Base-by-base conservation (phyloP, 176 grass and related monocot genomes). In the Alloteropsis semialata region DNA sequence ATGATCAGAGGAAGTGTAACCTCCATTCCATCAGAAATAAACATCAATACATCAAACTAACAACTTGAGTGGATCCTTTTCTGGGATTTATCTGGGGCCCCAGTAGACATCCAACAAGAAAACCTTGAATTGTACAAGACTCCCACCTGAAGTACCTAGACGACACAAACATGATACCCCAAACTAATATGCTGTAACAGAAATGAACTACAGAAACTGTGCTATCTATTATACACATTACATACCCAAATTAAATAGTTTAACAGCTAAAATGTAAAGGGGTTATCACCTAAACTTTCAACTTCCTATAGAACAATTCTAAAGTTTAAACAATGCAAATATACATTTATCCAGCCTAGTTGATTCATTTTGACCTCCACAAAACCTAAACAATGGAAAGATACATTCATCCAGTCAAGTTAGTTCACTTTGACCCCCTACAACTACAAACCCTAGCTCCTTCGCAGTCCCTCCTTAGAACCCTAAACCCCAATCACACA, bases 401-500 rank as follows among this genome's bases (percentile, higher is more conserved):
- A 8, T 33, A 34, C 2, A 41, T 45, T 15, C 34, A 3, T 77
- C 36, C 12, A 69, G 39, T 6, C 1, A 78, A 78, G 22, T 49
- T 2, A 2, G 18, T 41, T 22, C 74, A 36, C 10, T 60, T 59
- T 70, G 10, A 38, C 22, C 50, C 50, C 15, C 63, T 43, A 36
- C 25, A 81, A 16, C 69, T 44, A 49, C 22, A 76, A 81, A 62
- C 82, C 76, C 63, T 84, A 46, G 58, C 13, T 53, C 29, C 75
- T 6, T 8, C 37, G 0, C 0, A 25, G 19, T 24, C 43, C 57
- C 24, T 85, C 3, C 15, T 9, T 78, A 36, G 25, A 76, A 55
- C 53, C 53, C 25, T 70, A 76, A 69, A 27, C 16, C 18, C 72
- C 3, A 10, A 82, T 64, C 12, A 34, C 44, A 38, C 4, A 18